Conservation (phyloP, 805 yeast genomes). For the Candida sakaeoensis region DNA sequence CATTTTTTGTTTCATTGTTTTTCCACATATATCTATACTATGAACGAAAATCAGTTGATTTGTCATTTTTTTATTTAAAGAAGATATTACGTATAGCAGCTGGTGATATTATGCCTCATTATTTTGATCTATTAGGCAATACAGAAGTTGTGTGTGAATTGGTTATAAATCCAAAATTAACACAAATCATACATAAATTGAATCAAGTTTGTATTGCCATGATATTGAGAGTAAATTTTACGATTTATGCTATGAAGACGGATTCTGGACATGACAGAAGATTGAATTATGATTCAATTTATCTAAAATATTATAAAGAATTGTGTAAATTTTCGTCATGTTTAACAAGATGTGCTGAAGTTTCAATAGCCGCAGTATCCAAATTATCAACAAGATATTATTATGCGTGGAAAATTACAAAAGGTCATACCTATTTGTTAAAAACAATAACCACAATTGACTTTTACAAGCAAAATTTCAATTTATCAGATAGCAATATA, state of each 20-base stretch:
- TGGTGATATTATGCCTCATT: constrained; percentile 33
- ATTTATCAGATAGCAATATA: background rate
- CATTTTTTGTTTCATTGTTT: constrained; percentile 36
- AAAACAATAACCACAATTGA: constrained; percentile 25
- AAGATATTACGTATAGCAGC: constrained; percentile 27
- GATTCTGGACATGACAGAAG: constrained; percentile 19
- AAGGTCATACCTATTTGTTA: constrained; percentile 30
- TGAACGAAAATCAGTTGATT: constrained; percentile 25
- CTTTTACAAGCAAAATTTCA: constrained; percentile 21
- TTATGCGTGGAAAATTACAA: constrained; percentile 39
- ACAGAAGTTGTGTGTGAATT: constrained; percentile 34
- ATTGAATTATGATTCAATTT: constrained; percentile 14
- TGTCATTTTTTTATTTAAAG: constrained; percentile 36
- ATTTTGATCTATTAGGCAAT: constrained; percentile 29
- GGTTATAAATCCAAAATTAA: constrained; percentile 34
- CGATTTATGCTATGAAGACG: constrained; percentile 21
- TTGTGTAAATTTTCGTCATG: constrained; percentile 21
- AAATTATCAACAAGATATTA: constrained; percentile 35
- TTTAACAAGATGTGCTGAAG: constrained; percentile 25
- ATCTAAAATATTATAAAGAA: constrained; percentile 15
- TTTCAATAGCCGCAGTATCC: constrained; percentile 31
- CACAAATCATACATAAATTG: constrained; percentile 27
- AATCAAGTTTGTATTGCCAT: constrained; percentile 28
- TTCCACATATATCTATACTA: constrained; percentile 43
- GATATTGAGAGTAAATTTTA: constrained; percentile 27